These are phyloP conservation scores for Metschnikowia kofuensis DNA, from an alignment of 805 yeast species.

Conservation along the genomic window DNA sequence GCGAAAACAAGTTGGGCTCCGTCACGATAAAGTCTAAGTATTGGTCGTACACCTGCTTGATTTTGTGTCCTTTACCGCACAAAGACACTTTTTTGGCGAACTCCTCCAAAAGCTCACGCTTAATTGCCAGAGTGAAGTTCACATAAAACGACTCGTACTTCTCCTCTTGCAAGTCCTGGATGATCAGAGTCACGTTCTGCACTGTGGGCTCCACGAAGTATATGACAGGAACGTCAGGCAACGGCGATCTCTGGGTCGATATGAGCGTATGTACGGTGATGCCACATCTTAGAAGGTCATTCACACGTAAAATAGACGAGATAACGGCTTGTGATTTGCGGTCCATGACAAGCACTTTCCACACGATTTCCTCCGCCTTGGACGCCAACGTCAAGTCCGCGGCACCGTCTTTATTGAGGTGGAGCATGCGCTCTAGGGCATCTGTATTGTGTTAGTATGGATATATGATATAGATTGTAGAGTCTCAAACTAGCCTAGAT, in stretches of 20 bases:
- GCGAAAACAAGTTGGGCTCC: constrained; percentile 84
- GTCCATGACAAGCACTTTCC: constrained; percentile 92
- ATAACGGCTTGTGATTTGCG: constrained; percentile 76
- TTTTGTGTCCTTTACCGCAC: constrained; percentile 64
- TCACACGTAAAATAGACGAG: constrained; percentile 88
- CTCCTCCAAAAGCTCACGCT: constrained; percentile 78
- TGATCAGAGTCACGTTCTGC: constrained; percentile 66
- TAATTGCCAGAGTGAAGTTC: constrained; percentile 80
- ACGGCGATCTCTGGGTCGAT: constrained; percentile 66
- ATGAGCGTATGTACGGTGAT: constrained; percentile 85
- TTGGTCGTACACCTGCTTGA: constrained; percentile 91
- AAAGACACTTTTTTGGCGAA: constrained; percentile 80
- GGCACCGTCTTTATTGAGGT: constrained; percentile 64
- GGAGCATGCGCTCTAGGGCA: constrained; percentile 75
- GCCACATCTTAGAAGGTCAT: constrained; percentile 86
- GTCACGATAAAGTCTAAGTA: constrained; percentile 89
- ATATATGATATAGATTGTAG: background rate
- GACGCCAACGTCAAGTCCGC: constrained; percentile 53
- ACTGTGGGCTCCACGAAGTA: constrained; percentile 87
- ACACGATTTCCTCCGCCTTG: constrained; percentile 64
- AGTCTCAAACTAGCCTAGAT: background rate
- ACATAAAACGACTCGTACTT: constrained; percentile 77
- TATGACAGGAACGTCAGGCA: constrained; percentile 93
- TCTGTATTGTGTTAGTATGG: constrained; percentile 10
- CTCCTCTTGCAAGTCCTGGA: constrained; percentile 69